These are phyloP conservation scores for Lachancea dasiensis DNA, from an alignment of 805 yeast genomes.

Conservation along the genomic window DNA sequence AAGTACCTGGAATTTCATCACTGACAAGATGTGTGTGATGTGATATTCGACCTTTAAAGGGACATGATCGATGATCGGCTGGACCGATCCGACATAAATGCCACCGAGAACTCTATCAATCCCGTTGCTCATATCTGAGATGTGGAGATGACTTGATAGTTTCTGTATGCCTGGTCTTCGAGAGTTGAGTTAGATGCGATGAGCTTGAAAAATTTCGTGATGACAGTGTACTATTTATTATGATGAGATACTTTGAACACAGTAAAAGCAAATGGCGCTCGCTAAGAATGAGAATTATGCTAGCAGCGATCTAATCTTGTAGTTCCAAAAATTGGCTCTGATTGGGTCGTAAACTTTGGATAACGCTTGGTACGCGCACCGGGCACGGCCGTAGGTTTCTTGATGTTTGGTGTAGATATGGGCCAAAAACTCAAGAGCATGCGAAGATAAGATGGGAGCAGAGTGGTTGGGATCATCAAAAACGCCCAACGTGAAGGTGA, in stretches of 20 bases:
- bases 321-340: conserved; percentile 57
- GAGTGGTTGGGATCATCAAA: conserved; percentile 14
- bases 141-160: no score
- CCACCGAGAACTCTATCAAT: conserved; percentile 62
- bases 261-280: not conserved
- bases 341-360: conserved; percentile 54
- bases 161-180: no score
- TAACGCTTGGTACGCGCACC: conserved; percentile 45
- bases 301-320: conserved; percentile 26
- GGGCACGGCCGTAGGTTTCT: conserved; percentile 34
- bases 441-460: conserved; percentile 41
- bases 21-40: conserved; percentile 69
- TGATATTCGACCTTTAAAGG: conserved; percentile 47
- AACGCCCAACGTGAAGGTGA: conserved; percentile 34
- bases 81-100: conserved; percentile 67
- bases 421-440: conserved; percentile 60
- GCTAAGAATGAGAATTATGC: not conserved
- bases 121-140: not conserved
- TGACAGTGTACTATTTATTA: not conserved
- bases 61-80: conserved; percentile 50
- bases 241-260: not conserved
- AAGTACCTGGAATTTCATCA: conserved; percentile 60
- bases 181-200: conserved; percentile 10
- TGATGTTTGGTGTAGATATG: conserved; percentile 37
- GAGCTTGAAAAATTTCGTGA: conserved; percentile 23